These are phyloP conservation scores for Populus deltoides DNA, from an alignment of 345 rosid genomes.

Conservation along the genomic window DNA sequence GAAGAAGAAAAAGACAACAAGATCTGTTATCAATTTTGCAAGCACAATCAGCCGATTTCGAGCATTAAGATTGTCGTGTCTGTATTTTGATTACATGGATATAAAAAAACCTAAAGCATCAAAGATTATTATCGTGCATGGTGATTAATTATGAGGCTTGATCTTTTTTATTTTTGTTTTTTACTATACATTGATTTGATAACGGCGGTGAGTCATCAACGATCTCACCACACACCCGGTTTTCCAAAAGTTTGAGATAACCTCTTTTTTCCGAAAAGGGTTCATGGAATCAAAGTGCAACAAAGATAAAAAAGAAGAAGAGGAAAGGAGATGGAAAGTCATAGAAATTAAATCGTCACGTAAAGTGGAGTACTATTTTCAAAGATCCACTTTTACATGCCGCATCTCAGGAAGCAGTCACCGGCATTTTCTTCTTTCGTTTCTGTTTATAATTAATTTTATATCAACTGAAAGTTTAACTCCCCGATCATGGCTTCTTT, in stretches of 20 bases:
- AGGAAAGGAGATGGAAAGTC: neutral
- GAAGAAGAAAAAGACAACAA: no score
- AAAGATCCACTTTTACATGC: neutral
- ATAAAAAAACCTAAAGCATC: neutral
- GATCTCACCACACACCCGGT: slow-evolving; percentile 13
- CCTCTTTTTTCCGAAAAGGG: slow-evolving; percentile 7
- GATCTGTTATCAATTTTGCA: no score
- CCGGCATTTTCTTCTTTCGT: neutral
- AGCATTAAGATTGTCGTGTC: no score
- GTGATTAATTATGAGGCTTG: neutral
- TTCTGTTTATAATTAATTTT: neutral
- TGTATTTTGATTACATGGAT: no score
- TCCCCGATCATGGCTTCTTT: neutral
- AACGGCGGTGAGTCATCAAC: slow-evolving; percentile 8
- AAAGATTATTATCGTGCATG: neutral
- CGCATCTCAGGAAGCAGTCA: slow-evolving; percentile 2
- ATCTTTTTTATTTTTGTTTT: neutral
- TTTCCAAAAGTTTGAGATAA: slow-evolving; percentile 16
- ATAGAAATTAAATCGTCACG: neutral
- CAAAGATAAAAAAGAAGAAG: neutral
- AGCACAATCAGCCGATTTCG: no score
- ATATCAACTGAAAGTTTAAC: neutral
- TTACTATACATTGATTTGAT: neutral
- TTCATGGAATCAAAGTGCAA: slow-evolving; percentile 3
- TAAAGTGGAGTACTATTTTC: neutral